Base-by-base conservation (phyloP, 441 rosid genomes). In the Bruguiera hainesii region DNA sequence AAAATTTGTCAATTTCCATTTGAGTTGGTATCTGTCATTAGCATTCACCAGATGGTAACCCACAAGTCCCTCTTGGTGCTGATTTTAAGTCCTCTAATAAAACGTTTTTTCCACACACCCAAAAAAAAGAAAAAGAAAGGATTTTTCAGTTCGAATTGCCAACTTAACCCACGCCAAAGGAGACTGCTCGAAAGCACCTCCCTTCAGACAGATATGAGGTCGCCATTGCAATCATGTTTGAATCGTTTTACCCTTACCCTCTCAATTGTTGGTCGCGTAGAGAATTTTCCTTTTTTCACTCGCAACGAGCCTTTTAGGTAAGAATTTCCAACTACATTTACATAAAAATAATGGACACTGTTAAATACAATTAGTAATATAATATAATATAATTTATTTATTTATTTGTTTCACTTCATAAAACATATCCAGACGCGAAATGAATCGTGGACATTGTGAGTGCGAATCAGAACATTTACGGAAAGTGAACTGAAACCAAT, bases 21-120 rank as follows among this genome's bases (percentile, higher is more conserved):
- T 61, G 71, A 80, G 89, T 87, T 87, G 96, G 88, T 87, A 85
- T 73, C 73, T 67, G 90, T 87, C 93, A 63, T 80, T 80, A 64
- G 78, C 85, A 80, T 31, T 77, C 83, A 85, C 86, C 87, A 69
- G 88, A 85, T 71, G 69, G 69, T 69, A 53, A 66, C 80, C 79
- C 68, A 21, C 58, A 39, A 37, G 77, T 78, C 82, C 73, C 76
- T 55, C 48, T 64, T 39, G 15, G 8, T 49, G 61, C 79, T 30
- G 69, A 64, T 72, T 69, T 76, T 68, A 61, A 25, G 65, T 75
- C 71, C 60, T 35, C 69, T 28, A 63, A 69, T 23, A 5, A 63
- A 72, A 67, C 58, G 55, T 66, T 72, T 61, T 37, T 15, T 16
- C 37, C 65, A 39, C 33, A 26, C 15, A 21, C 2, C 23, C 55